Percentiles rank a stretch among this genome's conserved stretches.
Conservation (phyloP, 2,329 filamentous ascomycete species). For the Diaporthe eres region DNA sequence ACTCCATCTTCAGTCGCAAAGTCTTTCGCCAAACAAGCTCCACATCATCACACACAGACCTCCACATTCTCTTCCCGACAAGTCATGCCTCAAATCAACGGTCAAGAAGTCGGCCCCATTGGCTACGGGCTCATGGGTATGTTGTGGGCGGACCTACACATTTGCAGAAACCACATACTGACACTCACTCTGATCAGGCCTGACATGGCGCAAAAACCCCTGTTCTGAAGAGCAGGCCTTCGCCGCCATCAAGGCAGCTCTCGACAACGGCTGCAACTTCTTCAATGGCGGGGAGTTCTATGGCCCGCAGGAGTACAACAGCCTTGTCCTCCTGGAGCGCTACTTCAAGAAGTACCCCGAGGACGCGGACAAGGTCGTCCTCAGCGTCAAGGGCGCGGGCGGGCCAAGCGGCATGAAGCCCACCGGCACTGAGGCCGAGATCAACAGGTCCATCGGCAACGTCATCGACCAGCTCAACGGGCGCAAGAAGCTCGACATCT, state of each 20-base stretch:
- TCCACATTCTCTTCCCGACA: background rate
- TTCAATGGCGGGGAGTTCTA: slow-evolving; percentile 79
- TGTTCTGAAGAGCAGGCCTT: slow-evolving; percentile 64
- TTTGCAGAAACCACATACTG: background rate
- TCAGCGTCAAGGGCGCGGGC: slow-evolving; percentile 73
- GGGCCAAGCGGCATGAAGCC: slow-evolving; percentile 52
- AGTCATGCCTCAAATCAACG: slow-evolving; percentile 49
- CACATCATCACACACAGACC: background rate
- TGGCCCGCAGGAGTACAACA: slow-evolving; percentile 70
- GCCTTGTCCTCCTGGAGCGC: slow-evolving; percentile 69
- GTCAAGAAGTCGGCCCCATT: slow-evolving; percentile 48
- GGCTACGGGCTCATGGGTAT: slow-evolving; percentile 52
- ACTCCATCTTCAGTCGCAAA: background rate
- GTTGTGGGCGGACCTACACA: slow-evolving; percentile 27
- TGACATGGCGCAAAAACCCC: slow-evolving; percentile 59
- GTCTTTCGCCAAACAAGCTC: background rate
- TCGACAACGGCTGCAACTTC: slow-evolving; percentile 60
- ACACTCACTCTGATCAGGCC: slow-evolving; percentile 48
- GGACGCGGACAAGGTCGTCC: slow-evolving; percentile 73
- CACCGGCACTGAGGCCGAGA: slow-evolving; percentile 66
- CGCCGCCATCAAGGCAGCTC: slow-evolving; percentile 67
- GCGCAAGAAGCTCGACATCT: slow-evolving; percentile 73
- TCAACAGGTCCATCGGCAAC: slow-evolving; percentile 72
- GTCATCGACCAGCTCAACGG: slow-evolving; percentile 65
- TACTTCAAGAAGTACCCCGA: slow-evolving; percentile 77